Conservation (phyloP, 75 land plant genomes). For the Cupressus sempervirens region DNA sequence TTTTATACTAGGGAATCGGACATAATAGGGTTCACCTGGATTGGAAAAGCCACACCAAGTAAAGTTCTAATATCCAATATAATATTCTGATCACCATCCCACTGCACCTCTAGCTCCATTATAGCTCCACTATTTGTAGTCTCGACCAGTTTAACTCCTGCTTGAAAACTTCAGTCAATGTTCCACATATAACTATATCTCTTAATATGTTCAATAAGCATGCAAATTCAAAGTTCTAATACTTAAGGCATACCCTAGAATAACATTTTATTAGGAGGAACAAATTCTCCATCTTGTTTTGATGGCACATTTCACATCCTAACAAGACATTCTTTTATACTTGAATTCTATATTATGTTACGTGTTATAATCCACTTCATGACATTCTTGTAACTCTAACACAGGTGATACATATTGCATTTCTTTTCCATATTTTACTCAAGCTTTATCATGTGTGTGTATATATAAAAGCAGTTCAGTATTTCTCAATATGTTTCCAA, state of each 20-base stretch:
- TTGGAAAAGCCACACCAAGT: slow-evolving; percentile 70
- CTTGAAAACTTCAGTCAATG: not conserved
- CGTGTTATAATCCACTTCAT: not conserved
- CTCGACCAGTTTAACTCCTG: slow-evolving; percentile 65
- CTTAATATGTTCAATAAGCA: not conserved
- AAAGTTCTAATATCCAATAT: slow-evolving; percentile 56
- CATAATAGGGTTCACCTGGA: slow-evolving; percentile 55
- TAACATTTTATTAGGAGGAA: not conserved
- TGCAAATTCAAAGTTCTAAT: not conserved
- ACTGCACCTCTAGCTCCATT: slow-evolving; percentile 75
- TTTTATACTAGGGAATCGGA: not conserved
- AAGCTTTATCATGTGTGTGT: not conserved
- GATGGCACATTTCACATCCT: not conserved
- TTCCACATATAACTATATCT: not conserved
- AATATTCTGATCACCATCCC: slow-evolving; percentile 87
- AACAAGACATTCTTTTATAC: not conserved
- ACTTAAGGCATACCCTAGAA: not conserved
- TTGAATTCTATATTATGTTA: not conserved
- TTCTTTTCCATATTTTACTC: not conserved
- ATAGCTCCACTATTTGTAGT: slow-evolving; percentile 43
- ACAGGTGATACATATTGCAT: not conserved
- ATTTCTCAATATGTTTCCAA: not conserved
- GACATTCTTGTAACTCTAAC: not conserved
- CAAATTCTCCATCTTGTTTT: not conserved
- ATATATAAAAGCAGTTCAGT: not conserved